Base-by-base conservation (phyloP, 2,329 filamentous ascomycete genomes). In the Neofusicoccum umdonicola region DNA sequence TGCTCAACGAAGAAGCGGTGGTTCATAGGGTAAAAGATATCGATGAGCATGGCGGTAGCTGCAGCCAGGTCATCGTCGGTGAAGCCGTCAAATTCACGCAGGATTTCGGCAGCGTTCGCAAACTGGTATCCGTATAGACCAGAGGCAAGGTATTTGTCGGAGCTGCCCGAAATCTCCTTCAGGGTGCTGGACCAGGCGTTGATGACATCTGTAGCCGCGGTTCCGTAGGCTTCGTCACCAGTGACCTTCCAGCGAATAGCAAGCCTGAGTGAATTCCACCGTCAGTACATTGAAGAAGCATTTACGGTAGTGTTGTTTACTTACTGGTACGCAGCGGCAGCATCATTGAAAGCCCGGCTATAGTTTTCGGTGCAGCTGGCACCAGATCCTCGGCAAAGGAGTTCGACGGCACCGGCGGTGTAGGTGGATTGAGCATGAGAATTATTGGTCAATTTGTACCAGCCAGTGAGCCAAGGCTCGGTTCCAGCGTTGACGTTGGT, bases 51-150 rank as follows among this genome's bases (percentile, higher is more conserved):
- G 6, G 64, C 67, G 2, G 65, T 66, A 4, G 74, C 69, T 4
- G 69, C 70, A 1, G 68, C 62, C 9, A 76, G 64, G 12, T 73
- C 67, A 13, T 68, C 22, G 27, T 60, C 42, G n/a, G 56, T 60
- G 76, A 78, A 80, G 1, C 70, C 73, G 8, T 58, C 31, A 58
- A 80, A 77, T 19, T 64, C 67, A 1, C 78, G 70, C 51, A 82
- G 69, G 1, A 82, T 70, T 65, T 83, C 81, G 0, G 74, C 81
- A 0, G 77, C 80, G 52, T 83, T 83, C 15, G 80, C 81, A 12
- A 83, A 70, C 66, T 83, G 72, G 62, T 82, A 82, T 0, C 81
- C 81, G 39, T 83, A 80, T 1, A 83, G 67, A 0, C 81, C 80
- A 0, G 78, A 71, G 0, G 77, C 76, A 2, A 83, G 77, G 63